Percentiles rank a stretch among this genome's conserved stretches.
phyloP scores from a whole-genome alignment of 176 grass and related monocot genomes.

The Eremochloa ophiuroides region DNA sequence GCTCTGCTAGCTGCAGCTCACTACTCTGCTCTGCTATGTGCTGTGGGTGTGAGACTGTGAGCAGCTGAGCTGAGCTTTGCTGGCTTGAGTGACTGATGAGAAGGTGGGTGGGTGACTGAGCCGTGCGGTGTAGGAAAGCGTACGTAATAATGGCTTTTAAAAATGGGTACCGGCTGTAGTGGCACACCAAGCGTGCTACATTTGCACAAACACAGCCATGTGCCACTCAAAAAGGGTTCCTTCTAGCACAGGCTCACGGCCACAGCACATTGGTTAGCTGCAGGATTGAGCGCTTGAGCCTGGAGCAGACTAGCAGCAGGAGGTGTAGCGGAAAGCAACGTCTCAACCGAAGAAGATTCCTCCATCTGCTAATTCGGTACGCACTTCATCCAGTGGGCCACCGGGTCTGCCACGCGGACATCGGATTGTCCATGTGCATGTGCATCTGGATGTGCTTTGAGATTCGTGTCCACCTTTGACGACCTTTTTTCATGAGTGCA shows the following conservation, averaged over 20 bases:
- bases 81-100: not conserved
- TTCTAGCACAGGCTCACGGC: not conserved
- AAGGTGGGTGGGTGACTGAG: not conserved
- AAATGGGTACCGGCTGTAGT: constrained; percentile 5
- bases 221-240: not conserved
- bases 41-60: not conserved
- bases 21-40: not conserved
- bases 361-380: constrained; percentile 5
- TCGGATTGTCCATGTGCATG: not conserved
- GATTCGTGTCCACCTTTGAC: not conserved
- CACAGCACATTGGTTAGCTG: not conserved
- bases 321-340: constrained; percentile 15
- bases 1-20: not conserved
- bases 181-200: not conserved
- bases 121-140: not conserved
- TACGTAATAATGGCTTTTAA: constrained; percentile 40
- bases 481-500: not conserved
- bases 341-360: constrained; percentile 47
- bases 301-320: not conserved
- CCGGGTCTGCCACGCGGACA: not conserved
- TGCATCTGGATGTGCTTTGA: not conserved
- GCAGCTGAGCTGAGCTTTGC: not conserved
- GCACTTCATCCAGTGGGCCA: not conserved
- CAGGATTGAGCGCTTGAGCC: not conserved
- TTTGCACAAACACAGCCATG: not conserved